Conservation (phyloP, 805 yeast genomes). For the Wilhelminamyces savonicus region DNA sequence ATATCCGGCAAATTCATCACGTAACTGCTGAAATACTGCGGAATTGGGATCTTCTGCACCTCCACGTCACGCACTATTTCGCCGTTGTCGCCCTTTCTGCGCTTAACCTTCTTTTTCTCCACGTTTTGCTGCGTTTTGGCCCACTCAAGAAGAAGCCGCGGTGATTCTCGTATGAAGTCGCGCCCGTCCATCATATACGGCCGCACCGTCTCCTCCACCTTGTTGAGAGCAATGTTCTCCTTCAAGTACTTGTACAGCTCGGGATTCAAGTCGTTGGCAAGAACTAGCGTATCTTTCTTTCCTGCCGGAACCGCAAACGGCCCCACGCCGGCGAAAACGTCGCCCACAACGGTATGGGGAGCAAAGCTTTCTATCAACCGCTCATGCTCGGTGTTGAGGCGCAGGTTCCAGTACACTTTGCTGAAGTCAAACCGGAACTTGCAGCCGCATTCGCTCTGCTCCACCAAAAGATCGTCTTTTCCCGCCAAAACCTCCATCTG, state of each 20-base stretch:
- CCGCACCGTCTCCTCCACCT: constrained; percentile 51
- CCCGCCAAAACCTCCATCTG: constrained; percentile 94
- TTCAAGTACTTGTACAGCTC: constrained; percentile 67
- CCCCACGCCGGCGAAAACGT: constrained; percentile 98
- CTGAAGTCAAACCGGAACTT: constrained; percentile 80
- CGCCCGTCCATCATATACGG: constrained; percentile 78
- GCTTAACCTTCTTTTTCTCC: constrained; percentile 27
- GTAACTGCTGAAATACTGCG: constrained; percentile 59
- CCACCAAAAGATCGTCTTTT: constrained; percentile 64
- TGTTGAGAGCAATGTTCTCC: constrained; percentile 59
- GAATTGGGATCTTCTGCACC: constrained; percentile 30
- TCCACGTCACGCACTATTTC: constrained; percentile 17
- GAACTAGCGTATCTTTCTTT: constrained; percentile 67
- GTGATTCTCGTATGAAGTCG: constrained; percentile 62
- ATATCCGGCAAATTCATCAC: constrained; percentile 96
- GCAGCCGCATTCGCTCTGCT: constrained; percentile 86
- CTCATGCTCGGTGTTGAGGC: constrained; percentile 90
- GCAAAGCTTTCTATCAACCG: constrained; percentile 60
- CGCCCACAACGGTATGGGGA: constrained; percentile 75
- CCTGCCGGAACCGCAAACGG: constrained; percentile 98
- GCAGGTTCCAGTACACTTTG: constrained; percentile 95
- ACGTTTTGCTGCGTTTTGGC: constrained; percentile 26
- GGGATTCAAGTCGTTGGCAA: constrained; percentile 94
- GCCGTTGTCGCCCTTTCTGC: constrained; percentile 32
- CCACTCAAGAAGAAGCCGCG: constrained; percentile 45